A percentile compares a stretch with the other conserved stretches of the same genome.
Conservation (phyloP, 176 grass and related monocot species). For the Ensete ventricosum region DNA sequence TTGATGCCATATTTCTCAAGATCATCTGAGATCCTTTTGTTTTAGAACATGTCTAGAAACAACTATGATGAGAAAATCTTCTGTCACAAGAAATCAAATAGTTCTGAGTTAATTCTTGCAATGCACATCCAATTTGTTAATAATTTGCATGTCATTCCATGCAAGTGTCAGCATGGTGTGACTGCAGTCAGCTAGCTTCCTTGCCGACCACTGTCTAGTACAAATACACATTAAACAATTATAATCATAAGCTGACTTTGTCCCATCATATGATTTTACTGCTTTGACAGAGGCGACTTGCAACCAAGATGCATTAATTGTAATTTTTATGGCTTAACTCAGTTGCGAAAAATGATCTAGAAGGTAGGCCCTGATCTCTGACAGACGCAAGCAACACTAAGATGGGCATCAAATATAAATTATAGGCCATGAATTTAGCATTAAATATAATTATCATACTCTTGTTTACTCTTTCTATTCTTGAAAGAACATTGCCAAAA, state of each 20-base stretch:
- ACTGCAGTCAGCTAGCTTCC: not conserved
- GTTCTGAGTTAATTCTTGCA: not conserved
- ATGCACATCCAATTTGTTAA: not conserved
- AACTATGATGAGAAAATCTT: not conserved
- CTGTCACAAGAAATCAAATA: not conserved
- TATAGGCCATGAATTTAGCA: not conserved
- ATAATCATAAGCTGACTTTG: not conserved
- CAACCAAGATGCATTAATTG: too few relatives aligned
- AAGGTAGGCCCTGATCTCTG: not conserved
- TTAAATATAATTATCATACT: not conserved
- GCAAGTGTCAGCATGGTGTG: too few relatives aligned
- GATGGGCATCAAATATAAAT: not conserved
- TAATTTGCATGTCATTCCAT: not conserved
- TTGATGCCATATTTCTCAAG: not conserved
- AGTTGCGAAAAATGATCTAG: not conserved
- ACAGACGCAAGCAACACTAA: not conserved
- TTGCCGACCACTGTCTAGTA: not conserved
- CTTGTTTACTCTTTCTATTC: not conserved
- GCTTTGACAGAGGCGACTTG: not conserved
- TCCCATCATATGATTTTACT: not conserved
- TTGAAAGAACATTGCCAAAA: not conserved
- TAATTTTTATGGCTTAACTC: not conserved
- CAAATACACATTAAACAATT: too few relatives aligned
- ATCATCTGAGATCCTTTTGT: too few relatives aligned
- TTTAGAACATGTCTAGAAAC: not conserved